phyloP scores from a whole-genome alignment of 305 asterid genomes.

The Fraxinus baroniana region DNA sequence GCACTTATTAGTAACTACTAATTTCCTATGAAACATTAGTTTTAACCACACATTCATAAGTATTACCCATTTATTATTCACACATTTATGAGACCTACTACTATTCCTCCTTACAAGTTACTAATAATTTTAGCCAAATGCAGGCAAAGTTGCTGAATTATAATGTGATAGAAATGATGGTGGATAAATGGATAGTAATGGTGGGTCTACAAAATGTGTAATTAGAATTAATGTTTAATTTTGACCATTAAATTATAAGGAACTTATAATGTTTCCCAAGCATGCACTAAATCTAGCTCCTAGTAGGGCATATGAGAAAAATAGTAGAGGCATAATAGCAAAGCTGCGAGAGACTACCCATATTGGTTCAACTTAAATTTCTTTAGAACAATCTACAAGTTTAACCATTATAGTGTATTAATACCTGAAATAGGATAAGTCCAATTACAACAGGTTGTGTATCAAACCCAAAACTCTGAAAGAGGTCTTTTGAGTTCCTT shows the following conservation, averaged over 20 bases:
- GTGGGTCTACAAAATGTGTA: not conserved
- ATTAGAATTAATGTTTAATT: not conserved
- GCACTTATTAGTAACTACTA: not conserved
- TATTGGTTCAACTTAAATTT: not conserved
- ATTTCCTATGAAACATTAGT: not conserved
- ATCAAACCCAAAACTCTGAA: constrained; percentile 96
- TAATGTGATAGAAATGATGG: not conserved
- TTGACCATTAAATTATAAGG: not conserved
- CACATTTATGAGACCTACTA: not conserved
- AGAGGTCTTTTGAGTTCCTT: constrained; percentile 88
- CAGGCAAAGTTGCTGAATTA: not conserved
- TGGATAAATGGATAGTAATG: not conserved
- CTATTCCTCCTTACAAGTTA: not conserved
- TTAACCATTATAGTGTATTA: not conserved
- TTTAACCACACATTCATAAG: not conserved
- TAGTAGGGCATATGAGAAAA: not conserved
- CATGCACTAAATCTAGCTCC: not conserved
- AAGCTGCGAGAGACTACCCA: not conserved
- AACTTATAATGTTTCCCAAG: not conserved
- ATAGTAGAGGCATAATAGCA: not conserved
- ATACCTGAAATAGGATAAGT: constrained; percentile 91
- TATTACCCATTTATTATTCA: not conserved
- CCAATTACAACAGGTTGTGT: constrained; percentile 98
- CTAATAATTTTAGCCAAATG: not conserved
- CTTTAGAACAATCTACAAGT: not conserved